Percentiles rank a stretch among this genome's conserved stretches.
These are phyloP conservation scores for Metarhizium humberi DNA, from an alignment of 2,329 filamentous ascomycete genomes.

Conservation along the genomic window DNA sequence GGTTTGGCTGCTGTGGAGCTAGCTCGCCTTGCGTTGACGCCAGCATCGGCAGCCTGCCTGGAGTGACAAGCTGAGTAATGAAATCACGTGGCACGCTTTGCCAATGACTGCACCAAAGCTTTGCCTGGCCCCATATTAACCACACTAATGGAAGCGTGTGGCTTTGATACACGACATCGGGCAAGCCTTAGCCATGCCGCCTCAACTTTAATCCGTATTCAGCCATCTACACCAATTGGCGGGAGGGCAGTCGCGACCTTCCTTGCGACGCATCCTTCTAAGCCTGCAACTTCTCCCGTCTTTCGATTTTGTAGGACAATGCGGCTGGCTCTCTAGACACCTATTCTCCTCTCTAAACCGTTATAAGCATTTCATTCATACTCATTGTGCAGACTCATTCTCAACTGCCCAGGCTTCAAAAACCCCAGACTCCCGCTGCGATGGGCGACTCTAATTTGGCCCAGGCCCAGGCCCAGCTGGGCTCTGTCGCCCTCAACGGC, in stretches of 20 bases:
- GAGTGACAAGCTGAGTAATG: constrained; percentile 11
- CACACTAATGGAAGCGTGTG: neutral
- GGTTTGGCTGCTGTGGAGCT: neutral
- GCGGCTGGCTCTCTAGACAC: neutral
- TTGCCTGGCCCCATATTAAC: no score
- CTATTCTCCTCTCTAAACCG: neutral
- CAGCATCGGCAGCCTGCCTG: constrained; percentile 7
- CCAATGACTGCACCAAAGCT: neutral
- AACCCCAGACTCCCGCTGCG: neutral
- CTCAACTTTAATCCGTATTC: constrained; percentile 20
- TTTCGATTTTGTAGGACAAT: neutral
- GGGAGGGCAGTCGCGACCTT: neutral
- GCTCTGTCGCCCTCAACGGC: constrained; percentile 37
- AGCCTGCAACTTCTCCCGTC: neutral
- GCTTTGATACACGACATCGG: neutral
- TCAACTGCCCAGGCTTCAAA: neutral
- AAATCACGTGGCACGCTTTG: constrained; percentile 8
- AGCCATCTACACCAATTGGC: neutral
- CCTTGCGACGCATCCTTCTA: neutral
- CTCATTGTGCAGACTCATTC: neutral
- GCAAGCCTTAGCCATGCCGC: constrained; percentile 11
- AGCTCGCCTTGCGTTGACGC: constrained; percentile 7
- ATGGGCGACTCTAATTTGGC: constrained; percentile 29
- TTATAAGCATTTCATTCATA: neutral
- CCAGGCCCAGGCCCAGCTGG: constrained; percentile 21